Conservation (phyloP, 345 rosid species). For the Turnera subulata region DNA sequence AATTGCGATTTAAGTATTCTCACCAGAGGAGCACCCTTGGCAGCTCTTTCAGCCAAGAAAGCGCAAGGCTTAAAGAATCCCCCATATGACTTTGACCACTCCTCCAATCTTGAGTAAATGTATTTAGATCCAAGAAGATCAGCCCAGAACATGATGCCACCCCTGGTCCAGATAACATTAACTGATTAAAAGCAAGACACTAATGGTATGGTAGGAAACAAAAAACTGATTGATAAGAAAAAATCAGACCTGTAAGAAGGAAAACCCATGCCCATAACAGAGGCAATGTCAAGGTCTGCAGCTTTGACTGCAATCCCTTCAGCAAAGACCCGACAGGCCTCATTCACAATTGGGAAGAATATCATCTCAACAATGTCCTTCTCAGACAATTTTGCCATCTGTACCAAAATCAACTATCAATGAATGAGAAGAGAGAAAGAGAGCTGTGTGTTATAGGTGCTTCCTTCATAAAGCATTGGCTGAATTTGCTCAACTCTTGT, state of each 20-base stretch:
- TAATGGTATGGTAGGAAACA: not conserved
- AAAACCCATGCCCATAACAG: slow-evolving; percentile 94
- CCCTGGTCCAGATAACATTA: slow-evolving; percentile 44
- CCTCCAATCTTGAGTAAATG: slow-evolving; percentile 50
- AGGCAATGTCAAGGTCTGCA: slow-evolving; percentile 85
- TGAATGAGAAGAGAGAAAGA: not conserved
- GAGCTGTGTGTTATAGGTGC: not conserved
- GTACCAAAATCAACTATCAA: slow-evolving; percentile 11
- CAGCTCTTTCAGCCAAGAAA: slow-evolving; percentile 73
- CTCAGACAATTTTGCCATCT: slow-evolving; percentile 67
- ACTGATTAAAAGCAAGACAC: slow-evolving; percentile 9
- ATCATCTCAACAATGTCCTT: slow-evolving; percentile 89
- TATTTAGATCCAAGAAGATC: slow-evolving; percentile 29
- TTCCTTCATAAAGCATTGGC: too few relatives aligned
- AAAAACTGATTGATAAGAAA: not conserved
- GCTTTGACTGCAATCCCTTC: slow-evolving; percentile 96
- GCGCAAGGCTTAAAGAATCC: slow-evolving; percentile 92
- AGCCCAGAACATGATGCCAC: slow-evolving; percentile 96
- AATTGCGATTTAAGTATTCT: not conserved
- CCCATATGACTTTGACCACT: slow-evolving; percentile 77
- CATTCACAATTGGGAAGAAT: slow-evolving; percentile 93
- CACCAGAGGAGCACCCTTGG: slow-evolving; percentile 50
- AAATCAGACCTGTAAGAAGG: slow-evolving; percentile 74
- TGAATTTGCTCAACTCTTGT: too few relatives aligned
- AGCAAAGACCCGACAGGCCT: slow-evolving; percentile 84